Percentiles rank a stretch among this genome's conserved stretches.
phyloP scores from a whole-genome alignment of 2,329 filamentous ascomycete species.

The Pezicula carpinea region DNA sequence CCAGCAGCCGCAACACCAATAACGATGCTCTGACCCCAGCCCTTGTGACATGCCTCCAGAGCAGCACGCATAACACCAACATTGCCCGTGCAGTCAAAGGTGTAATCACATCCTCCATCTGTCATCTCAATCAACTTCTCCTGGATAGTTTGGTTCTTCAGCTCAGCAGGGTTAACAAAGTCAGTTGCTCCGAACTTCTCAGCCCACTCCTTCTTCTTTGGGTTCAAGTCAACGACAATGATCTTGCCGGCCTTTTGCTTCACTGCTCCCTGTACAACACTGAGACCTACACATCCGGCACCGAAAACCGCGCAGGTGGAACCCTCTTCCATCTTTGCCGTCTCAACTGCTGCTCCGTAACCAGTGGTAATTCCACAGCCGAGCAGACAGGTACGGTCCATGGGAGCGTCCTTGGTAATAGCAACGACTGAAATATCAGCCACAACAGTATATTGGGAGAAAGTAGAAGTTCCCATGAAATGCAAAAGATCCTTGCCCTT shows the following conservation, averaged over 20 bases:
- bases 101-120: slow-evolving; percentile 97
- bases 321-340: slow-evolving; percentile 85
- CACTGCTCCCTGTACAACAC: slow-evolving; percentile 89
- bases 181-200: slow-evolving; percentile 94
- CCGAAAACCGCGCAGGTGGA: slow-evolving; percentile 90
- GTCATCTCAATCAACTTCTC: slow-evolving; percentile 96
- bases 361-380: slow-evolving; percentile 98
- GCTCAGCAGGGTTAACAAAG: slow-evolving; percentile 89
- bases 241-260: slow-evolving; percentile 42
- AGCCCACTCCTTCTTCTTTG: slow-evolving; percentile 84
- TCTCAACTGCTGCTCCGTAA: slow-evolving; percentile 92
- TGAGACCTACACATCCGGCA: slow-evolving; percentile 91
- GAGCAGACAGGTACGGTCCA: slow-evolving; percentile 93
- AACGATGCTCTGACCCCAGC: slow-evolving; percentile 96
- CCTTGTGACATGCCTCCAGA: slow-evolving; percentile 97
- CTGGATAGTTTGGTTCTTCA: slow-evolving; percentile 75
- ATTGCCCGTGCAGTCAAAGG: slow-evolving; percentile 98
- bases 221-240: slow-evolving; percentile 74
- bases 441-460: slow-evolving; percentile 98
- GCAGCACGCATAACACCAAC: slow-evolving; percentile 93
- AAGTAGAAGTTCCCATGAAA: slow-evolving; percentile 99
- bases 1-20: slow-evolving; percentile 96
- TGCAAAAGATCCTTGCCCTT: slow-evolving; percentile 94
- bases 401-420: slow-evolving; percentile 83
- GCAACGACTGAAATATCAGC: slow-evolving; percentile 97